Conservation (phyloP, 2,329 filamentous ascomycete genomes). For the Colletotrichum lentis region DNA sequence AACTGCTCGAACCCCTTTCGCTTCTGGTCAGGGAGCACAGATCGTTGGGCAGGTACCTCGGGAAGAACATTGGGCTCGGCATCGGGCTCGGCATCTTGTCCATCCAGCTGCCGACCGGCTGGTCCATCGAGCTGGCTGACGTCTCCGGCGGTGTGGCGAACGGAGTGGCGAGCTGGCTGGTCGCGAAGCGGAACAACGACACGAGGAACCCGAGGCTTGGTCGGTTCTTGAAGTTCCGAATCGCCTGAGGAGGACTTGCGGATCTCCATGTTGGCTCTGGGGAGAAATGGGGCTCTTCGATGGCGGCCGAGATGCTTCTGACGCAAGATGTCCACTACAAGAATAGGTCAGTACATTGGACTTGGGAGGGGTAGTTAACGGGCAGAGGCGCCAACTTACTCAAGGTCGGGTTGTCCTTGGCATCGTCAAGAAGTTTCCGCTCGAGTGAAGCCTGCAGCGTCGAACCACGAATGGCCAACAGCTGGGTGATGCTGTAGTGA, state of each 20-base stretch:
- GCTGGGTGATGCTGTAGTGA: conserved; percentile 27
- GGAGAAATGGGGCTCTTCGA: conserved; percentile 19
- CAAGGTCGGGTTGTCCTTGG: conserved; percentile 16
- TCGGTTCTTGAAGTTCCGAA: not conserved
- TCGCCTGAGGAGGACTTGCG: conserved; percentile 32
- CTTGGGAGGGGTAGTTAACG: not conserved
- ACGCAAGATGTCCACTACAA: conserved; percentile 32
- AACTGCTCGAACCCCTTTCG: conserved; percentile 73
- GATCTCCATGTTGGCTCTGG: conserved; percentile 23
- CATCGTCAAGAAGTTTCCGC: conserved; percentile 23
- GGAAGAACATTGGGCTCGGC: conserved; percentile 42
- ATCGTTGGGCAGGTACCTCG: conserved; percentile 36
- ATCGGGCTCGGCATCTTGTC: conserved; percentile 50
- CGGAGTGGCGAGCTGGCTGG: not conserved
- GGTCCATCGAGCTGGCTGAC: conserved; percentile 27
- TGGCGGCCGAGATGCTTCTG: conserved; percentile 12
- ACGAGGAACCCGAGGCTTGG: conserved; percentile 3
- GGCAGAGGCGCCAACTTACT: not conserved
- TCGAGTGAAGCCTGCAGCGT: conserved; percentile 20
- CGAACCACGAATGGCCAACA: conserved; percentile 28
- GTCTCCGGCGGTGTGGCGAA: conserved; percentile 5
- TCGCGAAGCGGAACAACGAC: not conserved
- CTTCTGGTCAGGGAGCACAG: conserved; percentile 56
- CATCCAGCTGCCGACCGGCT: conserved; percentile 47
- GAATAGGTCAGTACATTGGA: conserved; percentile 2